Base-by-base conservation (phyloP, 306 rosid genomes). In the Mimosa bimucronata region DNA sequence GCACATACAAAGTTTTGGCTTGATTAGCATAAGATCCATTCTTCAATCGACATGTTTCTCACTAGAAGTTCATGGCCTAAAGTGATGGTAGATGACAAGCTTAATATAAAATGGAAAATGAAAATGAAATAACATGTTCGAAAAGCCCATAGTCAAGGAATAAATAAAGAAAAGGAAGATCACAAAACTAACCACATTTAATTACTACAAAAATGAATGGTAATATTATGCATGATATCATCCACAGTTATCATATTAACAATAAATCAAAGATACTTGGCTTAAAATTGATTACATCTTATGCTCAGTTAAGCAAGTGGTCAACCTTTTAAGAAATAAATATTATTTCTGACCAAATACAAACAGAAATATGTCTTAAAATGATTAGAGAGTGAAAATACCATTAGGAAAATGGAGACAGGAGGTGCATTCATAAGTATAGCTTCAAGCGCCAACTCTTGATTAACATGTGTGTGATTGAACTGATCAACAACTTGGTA, bases 361-460 rank as follows among this genome's bases (percentile, higher is more conserved):
- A 21, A 0, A 21, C 28, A 52, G 60, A 55, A 21, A 55, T 18
- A 50, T 21, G 26, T 11, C 65, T 60, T 0, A 21, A 74, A 82
- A 75, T 58, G 30, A 58, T 44, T 12, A 70, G 14, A 76, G 60
- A 72, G 81, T 73, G 83, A 73, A 40, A 80, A 61, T 87, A 95
- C 98, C 98, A 89, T 67, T 48, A 28, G 67, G 73, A 89, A 82
- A 83, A 88, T 73, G 57, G 86, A 77, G 57, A 31, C 71, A 66
- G 88, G 85, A 79, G 98, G 97, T 66, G 90, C 74, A 76, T 79
- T 88, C 98, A 89, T 89, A 73, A 92, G 91, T 73, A 92, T 80
- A 67, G 90, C 90, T 83, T 88, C 89, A 48, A 95, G 92, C 25
- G 91, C 93, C 78, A 81, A 55, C 78, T 84, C 85, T 1, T 87